Base-by-base conservation (phyloP, 2,329 filamentous ascomycete genomes). In the Aspergillus sp. region DNA sequence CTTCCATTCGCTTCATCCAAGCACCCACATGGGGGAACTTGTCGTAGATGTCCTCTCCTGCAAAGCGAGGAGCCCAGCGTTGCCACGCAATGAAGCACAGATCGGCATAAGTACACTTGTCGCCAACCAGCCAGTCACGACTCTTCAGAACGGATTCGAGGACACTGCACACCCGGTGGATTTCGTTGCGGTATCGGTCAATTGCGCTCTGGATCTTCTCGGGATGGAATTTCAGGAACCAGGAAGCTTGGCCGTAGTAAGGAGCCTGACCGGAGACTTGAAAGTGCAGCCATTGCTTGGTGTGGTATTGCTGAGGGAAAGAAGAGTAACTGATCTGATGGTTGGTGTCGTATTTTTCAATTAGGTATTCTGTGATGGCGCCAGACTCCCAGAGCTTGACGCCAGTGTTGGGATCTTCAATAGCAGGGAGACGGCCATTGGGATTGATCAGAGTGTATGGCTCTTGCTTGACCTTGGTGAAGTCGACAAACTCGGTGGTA, bases 181-280 rank as follows among this genome's bases (percentile, higher is more conserved):
- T 62, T 48, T 77, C 73, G 12, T 64, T 64, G 19, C 52, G 47
- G 52, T 76, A 77, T 12, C 73, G 68, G 10, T 73, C 64, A 12
- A 70, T 55, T 3, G 69, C 73, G 9, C 62, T 66, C 1, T 58
- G 61, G 10, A 74, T 27, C 47, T 68, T 68, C 46, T 76, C 72
- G 0, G 58, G 54, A 52, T 75, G 69, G 47, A 60, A 70, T 10
- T 46, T 43, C 10, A 35, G 50, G 55, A 72, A 75, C 73, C 71
- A 77, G n/a, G 59, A 57, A 4, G 60, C 59, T 53, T 76, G 73
- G 5, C 74, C 74, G 45, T 66, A 76, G 52, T 76, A 76, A 1
- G 73, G 73, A 0, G 71, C 73, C 44, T 76, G 73, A 8, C 72
- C 72, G 3, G 66, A 66, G 13, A 61, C 55, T 53, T 76, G 71